These are phyloP conservation scores for Caryopteris hybrid DNA, from an alignment of 305 asterid genomes.

Conservation along the genomic window DNA sequence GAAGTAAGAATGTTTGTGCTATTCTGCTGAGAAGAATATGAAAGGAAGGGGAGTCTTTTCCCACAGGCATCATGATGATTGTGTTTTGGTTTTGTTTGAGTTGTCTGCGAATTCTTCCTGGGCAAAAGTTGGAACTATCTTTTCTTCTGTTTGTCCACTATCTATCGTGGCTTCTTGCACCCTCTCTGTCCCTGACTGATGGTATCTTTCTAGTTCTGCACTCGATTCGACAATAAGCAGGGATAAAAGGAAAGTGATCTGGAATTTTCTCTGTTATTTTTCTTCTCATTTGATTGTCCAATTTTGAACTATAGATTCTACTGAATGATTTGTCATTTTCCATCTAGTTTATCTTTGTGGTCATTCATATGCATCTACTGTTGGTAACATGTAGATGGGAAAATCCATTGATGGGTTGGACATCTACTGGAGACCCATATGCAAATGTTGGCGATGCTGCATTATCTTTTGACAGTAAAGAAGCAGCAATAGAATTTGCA, in stretches of 20 bases:
- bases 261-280: not conserved
- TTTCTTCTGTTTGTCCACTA: not conserved
- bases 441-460: slow-evolving; percentile 96
- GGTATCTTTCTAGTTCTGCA: not conserved
- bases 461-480: slow-evolving; percentile 75
- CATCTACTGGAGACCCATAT: slow-evolving; percentile 99
- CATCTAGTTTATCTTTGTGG: not conserved
- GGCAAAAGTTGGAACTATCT: not conserved
- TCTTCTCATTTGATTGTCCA: not conserved
- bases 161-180: not conserved
- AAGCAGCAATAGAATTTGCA: slow-evolving; percentile 85
- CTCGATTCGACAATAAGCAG: not conserved
- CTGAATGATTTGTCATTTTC: not conserved
- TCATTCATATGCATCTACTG: not conserved
- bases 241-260: not conserved
- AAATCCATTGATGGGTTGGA: slow-evolving; percentile 99
- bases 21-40: not conserved
- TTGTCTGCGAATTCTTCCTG: not conserved
- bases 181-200: not conserved
- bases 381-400: slow-evolving; percentile 68
- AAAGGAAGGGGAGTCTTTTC: not conserved
- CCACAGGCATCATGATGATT: not conserved
- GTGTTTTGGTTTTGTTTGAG: not conserved
- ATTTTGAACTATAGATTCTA: not conserved
- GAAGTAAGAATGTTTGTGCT: not conserved